These are phyloP conservation scores for Miscanthus sacchariflorus DNA, from an alignment of 202 grass and related monocot species.

Conservation along the genomic window DNA sequence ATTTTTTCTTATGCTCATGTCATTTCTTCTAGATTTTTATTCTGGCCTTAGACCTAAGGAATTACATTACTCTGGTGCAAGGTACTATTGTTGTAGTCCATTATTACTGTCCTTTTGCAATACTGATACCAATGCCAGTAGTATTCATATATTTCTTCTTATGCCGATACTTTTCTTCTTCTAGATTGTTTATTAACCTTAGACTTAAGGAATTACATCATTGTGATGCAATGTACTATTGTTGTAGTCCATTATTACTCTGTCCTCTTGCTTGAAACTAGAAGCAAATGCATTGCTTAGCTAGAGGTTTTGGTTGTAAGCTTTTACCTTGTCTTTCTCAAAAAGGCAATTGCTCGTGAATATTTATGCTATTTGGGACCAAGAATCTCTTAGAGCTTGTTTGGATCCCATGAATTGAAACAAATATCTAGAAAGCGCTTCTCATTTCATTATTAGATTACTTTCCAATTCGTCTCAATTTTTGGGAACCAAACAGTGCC, in stretches of 20 bases:
- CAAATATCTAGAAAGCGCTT: background rate
- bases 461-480: background rate
- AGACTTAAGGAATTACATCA: background rate
- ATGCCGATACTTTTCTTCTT: background rate
- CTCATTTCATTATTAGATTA: background rate
- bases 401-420: background rate
- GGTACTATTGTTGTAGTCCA: conserved; percentile 12
- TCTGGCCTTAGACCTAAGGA: conserved; percentile 12
- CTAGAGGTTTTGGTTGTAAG: background rate
- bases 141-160: background rate
- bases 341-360: background rate
- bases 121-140: background rate
- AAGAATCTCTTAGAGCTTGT: background rate
- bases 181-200: background rate
- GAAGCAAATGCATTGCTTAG: conserved; percentile 7
- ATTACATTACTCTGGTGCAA: background rate
- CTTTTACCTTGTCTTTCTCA: background rate
- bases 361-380: conserved; percentile 10
- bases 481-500: background rate
- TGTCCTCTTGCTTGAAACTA: conserved; percentile 20
- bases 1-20: background rate
- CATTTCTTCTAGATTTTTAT: background rate
- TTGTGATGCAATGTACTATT: background rate
- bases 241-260: background rate
- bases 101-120: background rate